Evolutionary conservation across 768 basidiomycete species (phyloP).

Genomic region (Lactifluus pinguis): DNA sequence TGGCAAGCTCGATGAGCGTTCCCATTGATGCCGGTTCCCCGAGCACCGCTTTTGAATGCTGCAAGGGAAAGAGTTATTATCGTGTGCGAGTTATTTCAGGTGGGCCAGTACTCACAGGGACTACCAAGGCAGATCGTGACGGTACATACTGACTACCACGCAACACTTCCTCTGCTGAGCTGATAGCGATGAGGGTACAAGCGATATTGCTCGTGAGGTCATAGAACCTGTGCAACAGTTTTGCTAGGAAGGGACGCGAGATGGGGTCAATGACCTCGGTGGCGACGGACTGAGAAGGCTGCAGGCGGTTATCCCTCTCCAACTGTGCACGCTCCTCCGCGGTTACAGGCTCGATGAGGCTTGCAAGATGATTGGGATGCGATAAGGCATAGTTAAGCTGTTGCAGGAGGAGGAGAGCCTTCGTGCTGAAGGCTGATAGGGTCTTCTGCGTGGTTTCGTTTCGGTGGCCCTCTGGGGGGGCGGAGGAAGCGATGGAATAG

Average conservation of each 20-base stretch:
- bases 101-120: conserved; percentile 51
- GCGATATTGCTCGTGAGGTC: conserved; percentile 61
- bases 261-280: conserved; percentile 49
- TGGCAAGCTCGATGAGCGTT: conserved; percentile 78
- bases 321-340: conserved; percentile 60
- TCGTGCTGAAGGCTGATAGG: conserved; percentile 56
- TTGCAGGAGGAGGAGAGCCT: conserved; percentile 67
- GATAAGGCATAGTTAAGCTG: conserved; percentile 85
- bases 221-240: conserved; percentile 64
- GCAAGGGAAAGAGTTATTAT: background rate
- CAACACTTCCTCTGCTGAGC: conserved; percentile 60
- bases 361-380: conserved; percentile 82
- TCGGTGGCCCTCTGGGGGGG: conserved; percentile 36
- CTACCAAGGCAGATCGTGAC: conserved; percentile 52
- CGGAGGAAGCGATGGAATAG: conserved; percentile 57
- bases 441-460: conserved; percentile 52
- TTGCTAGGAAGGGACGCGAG: conserved; percentile 63
- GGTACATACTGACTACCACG: conserved; percentile 65
- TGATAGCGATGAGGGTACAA: conserved; percentile 59
- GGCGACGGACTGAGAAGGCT: conserved; percentile 27
- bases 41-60: conserved; percentile 82
- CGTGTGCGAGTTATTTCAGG: background rate
- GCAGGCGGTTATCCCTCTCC: conserved; percentile 45
- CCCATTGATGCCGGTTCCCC: conserved; percentile 80
- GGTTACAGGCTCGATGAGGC: conserved; percentile 71